Conservation (phyloP, 2,329 filamentous ascomycete species). For the Beauveria caledonica region DNA sequence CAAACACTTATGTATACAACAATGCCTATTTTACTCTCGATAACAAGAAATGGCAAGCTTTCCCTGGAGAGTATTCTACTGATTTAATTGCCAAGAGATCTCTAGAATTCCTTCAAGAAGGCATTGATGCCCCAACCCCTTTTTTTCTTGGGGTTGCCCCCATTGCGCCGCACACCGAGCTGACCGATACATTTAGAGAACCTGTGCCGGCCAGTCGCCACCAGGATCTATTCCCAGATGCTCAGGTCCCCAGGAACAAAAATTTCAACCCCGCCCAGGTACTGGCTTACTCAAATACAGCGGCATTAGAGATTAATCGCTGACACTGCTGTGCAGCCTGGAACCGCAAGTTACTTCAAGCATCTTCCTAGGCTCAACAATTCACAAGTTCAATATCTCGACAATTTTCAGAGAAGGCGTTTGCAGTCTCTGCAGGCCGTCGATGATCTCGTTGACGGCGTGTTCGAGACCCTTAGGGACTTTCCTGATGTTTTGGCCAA, state of each 20-base stretch:
- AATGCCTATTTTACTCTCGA: conserved; percentile 47
- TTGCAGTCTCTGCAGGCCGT: conserved; percentile 36
- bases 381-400: conserved; percentile 26
- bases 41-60: conserved; percentile 37
- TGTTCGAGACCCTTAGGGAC: conserved; percentile 27
- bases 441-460: conserved; percentile 34
- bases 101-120: conserved; percentile 45
- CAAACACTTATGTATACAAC: conserved; percentile 59
- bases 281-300: neutral
- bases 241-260: conserved; percentile 50
- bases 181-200: conserved; percentile 36
- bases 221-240: conserved; percentile 49
- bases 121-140: conserved; percentile 33
- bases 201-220: conserved; percentile 43
- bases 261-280: conserved; percentile 54
- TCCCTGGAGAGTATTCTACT: conserved; percentile 44
- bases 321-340: conserved; percentile 14
- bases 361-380: conserved; percentile 27
- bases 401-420: conserved; percentile 32
- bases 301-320: neutral
- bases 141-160: conserved; percentile 52
- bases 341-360: conserved; percentile 37
- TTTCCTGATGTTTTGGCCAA: conserved; percentile 26
- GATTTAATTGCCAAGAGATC: conserved; percentile 45
- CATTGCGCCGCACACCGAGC: conserved; percentile 24